phyloP scores from a whole-genome alignment of 2,329 filamentous ascomycete genomes.

The Penicillium freii region DNA sequence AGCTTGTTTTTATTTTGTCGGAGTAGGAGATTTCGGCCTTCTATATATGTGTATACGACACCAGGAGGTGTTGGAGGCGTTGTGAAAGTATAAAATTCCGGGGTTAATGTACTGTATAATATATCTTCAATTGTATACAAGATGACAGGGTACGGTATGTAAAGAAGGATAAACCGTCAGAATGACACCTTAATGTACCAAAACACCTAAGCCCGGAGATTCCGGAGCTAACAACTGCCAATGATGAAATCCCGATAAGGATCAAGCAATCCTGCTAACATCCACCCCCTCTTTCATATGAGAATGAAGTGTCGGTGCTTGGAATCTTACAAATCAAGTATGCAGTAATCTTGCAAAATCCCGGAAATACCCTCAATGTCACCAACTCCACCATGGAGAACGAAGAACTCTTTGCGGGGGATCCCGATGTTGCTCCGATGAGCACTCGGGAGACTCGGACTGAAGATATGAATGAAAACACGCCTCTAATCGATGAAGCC shows the following conservation, averaged over 20 bases:
- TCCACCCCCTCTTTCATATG: conserved; percentile 1
- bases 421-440: conserved; percentile 32
- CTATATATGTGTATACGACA: conserved; percentile 3
- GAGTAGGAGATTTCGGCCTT: not conserved
- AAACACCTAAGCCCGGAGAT: conserved; percentile 5
- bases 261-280: not conserved
- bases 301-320: not conserved
- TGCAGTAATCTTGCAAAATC: not conserved
- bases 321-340: conserved; percentile 7
- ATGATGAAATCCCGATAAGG: conserved; percentile 3
- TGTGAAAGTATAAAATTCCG: conserved; percentile 1
- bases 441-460: conserved; percentile 12
- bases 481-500: not conserved
- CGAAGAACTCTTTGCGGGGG: conserved; percentile 34
- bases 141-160: not conserved
- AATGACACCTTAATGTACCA: not conserved
- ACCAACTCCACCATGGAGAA: conserved; percentile 30
- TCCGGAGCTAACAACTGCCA: conserved; percentile 6
- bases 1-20: not conserved
- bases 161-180: not conserved
- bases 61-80: conserved; percentile 9
- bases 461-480: conserved; percentile 3
- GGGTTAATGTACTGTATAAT: conserved; percentile 5
- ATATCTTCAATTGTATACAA: not conserved
- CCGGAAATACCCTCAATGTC: not conserved